Evolutionary conservation across 106 monocot species (phyloP).

Genomic region (Hemerocallis citrina): DNA sequence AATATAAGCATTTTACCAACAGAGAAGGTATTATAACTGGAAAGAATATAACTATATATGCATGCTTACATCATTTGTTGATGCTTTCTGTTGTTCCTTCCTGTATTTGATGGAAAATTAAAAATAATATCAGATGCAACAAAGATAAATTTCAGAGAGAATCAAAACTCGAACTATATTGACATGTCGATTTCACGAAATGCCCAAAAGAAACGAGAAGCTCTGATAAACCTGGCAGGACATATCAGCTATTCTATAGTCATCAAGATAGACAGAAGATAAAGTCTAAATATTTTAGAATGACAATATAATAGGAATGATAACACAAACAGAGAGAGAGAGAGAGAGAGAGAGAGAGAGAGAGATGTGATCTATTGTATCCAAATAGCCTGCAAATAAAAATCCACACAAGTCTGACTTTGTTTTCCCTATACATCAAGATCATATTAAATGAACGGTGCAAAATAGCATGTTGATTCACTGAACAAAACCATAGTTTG

Average conservation of each 20-base stretch:
- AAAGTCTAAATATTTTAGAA: neutral
- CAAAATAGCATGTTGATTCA: too few species aligned
- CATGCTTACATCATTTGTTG: constrained; percentile 19
- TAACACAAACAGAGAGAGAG: neutral
- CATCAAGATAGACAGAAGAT: neutral
- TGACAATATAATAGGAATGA: neutral
- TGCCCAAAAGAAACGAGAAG: neutral
- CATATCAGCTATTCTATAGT: neutral
- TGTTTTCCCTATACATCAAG: too few species aligned
- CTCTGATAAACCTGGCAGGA: neutral
- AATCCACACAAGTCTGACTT: too few species aligned
- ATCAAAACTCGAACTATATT: neutral
- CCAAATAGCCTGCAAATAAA: too few species aligned
- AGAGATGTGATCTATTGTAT: too few species aligned
- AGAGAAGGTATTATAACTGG: neutral
- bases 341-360: too few species aligned
- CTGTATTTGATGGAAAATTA: constrained; percentile 10
- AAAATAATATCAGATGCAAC: too few species aligned
- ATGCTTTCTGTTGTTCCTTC: constrained; percentile 8
- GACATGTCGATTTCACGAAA: neutral
- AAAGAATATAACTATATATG: neutral
- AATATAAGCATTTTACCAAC: neutral
- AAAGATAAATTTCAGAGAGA: too few species aligned
- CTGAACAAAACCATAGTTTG: too few species aligned
- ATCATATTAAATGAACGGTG: too few species aligned